phyloP scores from a whole-genome alignment of 805 yeast genomes.

The Zygotorulaspora sp. region DNA sequence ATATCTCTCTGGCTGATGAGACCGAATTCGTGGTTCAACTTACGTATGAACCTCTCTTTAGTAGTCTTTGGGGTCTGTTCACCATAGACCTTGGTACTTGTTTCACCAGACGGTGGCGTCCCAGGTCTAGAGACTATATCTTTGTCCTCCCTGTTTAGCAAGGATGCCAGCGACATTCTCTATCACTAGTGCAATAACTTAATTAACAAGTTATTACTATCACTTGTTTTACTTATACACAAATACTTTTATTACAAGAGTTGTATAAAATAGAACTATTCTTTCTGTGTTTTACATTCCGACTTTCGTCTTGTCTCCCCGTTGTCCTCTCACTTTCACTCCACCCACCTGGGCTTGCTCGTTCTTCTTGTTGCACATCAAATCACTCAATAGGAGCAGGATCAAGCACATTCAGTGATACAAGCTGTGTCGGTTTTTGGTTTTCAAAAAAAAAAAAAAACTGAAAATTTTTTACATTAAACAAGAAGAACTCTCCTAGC shows the following conservation, averaged over 20 bases:
- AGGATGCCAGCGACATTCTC: slow-evolving; percentile 31
- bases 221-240: not conserved
- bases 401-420: not conserved
- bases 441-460: slow-evolving; percentile 1
- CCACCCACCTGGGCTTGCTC: slow-evolving; percentile 9
- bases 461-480: not conserved
- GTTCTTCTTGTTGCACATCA: slow-evolving; percentile 9
- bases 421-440: not conserved
- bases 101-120: slow-evolving; percentile 1
- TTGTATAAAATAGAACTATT: not conserved
- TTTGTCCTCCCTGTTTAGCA: slow-evolving; percentile 29
- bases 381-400: slow-evolving; percentile 11
- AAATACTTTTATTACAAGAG: not conserved
- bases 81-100: slow-evolving; percentile 6
- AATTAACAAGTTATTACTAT: no score
- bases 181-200: not conserved
- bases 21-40: slow-evolving; percentile 21
- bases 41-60: slow-evolving; percentile 13
- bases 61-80: not conserved
- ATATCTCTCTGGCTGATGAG: slow-evolving; percentile 23
- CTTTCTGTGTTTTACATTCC: not conserved
- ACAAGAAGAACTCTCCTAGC: no score
- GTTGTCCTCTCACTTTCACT: slow-evolving; percentile 6
- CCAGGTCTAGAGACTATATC: slow-evolving; percentile 10
- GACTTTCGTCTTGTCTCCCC: slow-evolving; percentile 1